Evolutionary conservation across 2,329 filamentous ascomycete species (phyloP), one percentile per base, ranked within the genome.

Genomic region (Xylariaceae sp.): DNA sequence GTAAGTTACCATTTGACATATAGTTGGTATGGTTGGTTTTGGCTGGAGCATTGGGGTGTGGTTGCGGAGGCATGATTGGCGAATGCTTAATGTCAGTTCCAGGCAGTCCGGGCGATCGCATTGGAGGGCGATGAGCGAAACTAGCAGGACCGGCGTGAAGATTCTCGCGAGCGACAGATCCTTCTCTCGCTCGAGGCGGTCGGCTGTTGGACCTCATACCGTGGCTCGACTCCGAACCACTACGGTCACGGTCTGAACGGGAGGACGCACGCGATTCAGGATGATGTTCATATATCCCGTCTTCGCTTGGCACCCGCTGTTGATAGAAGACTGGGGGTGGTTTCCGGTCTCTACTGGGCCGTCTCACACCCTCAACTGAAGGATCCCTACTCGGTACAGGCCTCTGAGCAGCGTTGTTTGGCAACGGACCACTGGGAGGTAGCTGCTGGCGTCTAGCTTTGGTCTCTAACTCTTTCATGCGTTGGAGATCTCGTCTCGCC

Each of bases 401-500:
- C 16, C 53, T 48, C 15, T 46, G 37, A 4, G 54, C 46, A 17
- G 50, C 46, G n/a, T 42, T 36, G 16, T 55, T 51, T 3, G 50
- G 43, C 2, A 45, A 37, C n/a, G 45, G 52, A 34, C 48, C 51
- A 26, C 6, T 6, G 11, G 22, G 22, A 6, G 56, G 37, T 34
- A 51, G 58, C 12, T 52, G 54, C 19, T 67, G 62, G 43, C 71
- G 66, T 15, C 68, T 67, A 13, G 69, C 64, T 36, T 72, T 61
- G 3, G 64, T 58, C 45, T 80, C 76, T 1, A 71, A 47, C 49
- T 80, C 77, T 57, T 73, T 79, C 51, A 75, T 68, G 44, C 64
- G 72, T 49, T 79, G 76, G 13, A 80, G 61, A 41, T 81, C 76
- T 11, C 75, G 69, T 9, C 74, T 69, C 1, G 76, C 78, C 52